Percentiles rank a stretch among this genome's conserved stretches.
Evolutionary conservation across 2,329 filamentous ascomycete genomes (phyloP).

Genomic region (Didymella pomorum): DNA sequence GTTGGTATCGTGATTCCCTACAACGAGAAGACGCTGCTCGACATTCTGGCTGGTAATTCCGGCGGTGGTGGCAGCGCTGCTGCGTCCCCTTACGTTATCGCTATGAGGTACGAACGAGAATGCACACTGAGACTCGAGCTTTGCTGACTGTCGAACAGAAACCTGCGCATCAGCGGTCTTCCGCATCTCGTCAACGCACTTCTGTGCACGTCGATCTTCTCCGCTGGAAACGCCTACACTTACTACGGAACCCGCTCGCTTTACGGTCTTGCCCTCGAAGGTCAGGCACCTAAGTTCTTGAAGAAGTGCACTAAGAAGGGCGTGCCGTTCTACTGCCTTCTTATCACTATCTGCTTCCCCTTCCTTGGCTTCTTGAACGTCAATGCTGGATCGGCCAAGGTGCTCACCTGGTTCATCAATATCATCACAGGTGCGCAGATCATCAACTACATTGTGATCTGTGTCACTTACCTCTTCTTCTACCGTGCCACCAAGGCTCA

Average conservation of each 20-base stretch:
- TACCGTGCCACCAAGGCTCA: background rate
- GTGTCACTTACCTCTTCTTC: background rate
- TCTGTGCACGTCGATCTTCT: constrained; percentile 60
- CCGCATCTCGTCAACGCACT: constrained; percentile 66
- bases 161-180: constrained; percentile 43
- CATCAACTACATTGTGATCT: constrained; percentile 23
- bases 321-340: constrained; percentile 52
- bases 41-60: background rate
- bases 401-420: constrained; percentile 75
- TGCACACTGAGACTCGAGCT: background rate
- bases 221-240: constrained; percentile 63
- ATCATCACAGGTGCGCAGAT: constrained; percentile 74
- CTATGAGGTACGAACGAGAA: background rate
- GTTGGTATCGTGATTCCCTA: background rate
- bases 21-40: background rate
- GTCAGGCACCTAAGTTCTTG: background rate
- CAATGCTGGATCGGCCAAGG: constrained; percentile 69
- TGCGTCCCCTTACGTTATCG: background rate
- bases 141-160: background rate
- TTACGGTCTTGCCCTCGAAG: background rate
- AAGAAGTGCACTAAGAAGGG: background rate
- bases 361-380: constrained; percentile 77
- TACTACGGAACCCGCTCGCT: constrained; percentile 57
- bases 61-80: background rate
- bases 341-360: constrained; percentile 69